phyloP scores from a whole-genome alignment of 306 rosid species.

The Cucurbita ficifolia region DNA sequence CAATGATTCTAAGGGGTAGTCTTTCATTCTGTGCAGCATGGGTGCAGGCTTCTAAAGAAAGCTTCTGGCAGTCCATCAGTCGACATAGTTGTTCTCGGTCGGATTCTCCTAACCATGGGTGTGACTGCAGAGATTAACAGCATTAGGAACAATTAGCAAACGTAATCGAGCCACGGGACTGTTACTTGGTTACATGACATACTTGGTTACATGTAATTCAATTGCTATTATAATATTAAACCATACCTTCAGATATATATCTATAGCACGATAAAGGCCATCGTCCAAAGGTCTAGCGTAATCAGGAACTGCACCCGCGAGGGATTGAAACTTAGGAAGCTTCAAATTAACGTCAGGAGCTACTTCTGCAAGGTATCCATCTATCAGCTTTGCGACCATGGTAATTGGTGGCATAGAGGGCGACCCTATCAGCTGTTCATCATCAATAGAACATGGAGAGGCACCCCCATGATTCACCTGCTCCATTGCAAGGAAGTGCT shows the following conservation, averaged over 20 bases:
- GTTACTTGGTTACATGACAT: too few species aligned
- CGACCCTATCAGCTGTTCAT: slow-evolving; percentile 73
- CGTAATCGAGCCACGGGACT: neutral
- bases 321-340: slow-evolving; percentile 78
- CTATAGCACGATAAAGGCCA: slow-evolving; percentile 91
- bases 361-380: slow-evolving; percentile 97
- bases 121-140: slow-evolving; percentile 55
- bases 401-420: slow-evolving; percentile 87
- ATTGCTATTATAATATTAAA: too few species aligned
- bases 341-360: slow-evolving; percentile 93
- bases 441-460: slow-evolving; percentile 71
- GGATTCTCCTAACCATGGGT: slow-evolving; percentile 89
- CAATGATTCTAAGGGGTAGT: slow-evolving; percentile 81
- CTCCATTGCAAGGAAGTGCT: slow-evolving; percentile 73
- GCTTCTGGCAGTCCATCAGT: slow-evolving; percentile 97
- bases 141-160: slow-evolving; percentile 12
- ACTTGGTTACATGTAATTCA: too few species aligned
- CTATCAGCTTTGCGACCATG: slow-evolving; percentile 90
- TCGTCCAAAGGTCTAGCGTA: slow-evolving; percentile 93
- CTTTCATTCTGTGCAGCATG: slow-evolving; percentile 96
- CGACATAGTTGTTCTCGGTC: slow-evolving; percentile 87
- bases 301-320: slow-evolving; percentile 93
- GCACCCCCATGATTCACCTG: slow-evolving; percentile 48
- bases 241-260: slow-evolving; percentile 81
- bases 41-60: slow-evolving; percentile 94